phyloP scores from a whole-genome alignment of 345 rosid genomes.

The Laguncularia racemosa region DNA sequence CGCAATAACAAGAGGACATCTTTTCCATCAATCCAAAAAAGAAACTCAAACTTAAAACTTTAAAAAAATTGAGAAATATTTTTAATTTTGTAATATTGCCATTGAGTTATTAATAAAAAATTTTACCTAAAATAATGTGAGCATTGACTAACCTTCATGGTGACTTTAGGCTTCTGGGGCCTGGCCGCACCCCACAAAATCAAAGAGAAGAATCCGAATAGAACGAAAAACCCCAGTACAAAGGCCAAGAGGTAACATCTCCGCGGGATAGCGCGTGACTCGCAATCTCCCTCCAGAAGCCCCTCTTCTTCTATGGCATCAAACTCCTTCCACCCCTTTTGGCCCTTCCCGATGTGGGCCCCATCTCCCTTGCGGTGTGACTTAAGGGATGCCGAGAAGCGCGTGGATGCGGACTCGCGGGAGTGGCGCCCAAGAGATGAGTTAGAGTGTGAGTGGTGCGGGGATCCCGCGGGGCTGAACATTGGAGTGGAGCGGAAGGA shows the following conservation, averaged over 20 bases:
- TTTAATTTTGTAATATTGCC: too few species aligned
- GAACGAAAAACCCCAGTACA: constrained; percentile 37
- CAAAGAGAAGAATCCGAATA: constrained; percentile 49
- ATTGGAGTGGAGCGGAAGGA: constrained; percentile 63
- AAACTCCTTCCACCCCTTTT: constrained; percentile 38
- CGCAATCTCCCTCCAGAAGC: constrained; percentile 30
- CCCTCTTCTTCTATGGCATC: constrained; percentile 74
- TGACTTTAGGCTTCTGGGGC: constrained; percentile 50
- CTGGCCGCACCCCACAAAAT: constrained; percentile 67
- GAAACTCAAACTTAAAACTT: too few species aligned
- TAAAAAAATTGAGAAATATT: too few species aligned
- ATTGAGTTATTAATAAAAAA: neutral
- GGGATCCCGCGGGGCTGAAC: constrained; percentile 59
- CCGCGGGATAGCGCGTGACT: constrained; percentile 21
- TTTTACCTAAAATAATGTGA: neutral
- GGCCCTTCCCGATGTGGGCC: constrained; percentile 7
- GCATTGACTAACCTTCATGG: constrained; percentile 40
- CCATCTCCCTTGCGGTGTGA: constrained; percentile 19
- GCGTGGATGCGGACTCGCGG: constrained; percentile 60
- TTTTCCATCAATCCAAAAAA: too few species aligned
- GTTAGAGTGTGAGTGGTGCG: constrained; percentile 68
- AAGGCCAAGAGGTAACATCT: constrained; percentile 48
- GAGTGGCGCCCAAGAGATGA: constrained; percentile 68
- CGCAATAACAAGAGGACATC: too few species aligned
- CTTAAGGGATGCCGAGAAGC: constrained; percentile 46